Conservation (phyloP, 2,329 filamentous ascomycete genomes). For the Aureobasidium zeae region DNA sequence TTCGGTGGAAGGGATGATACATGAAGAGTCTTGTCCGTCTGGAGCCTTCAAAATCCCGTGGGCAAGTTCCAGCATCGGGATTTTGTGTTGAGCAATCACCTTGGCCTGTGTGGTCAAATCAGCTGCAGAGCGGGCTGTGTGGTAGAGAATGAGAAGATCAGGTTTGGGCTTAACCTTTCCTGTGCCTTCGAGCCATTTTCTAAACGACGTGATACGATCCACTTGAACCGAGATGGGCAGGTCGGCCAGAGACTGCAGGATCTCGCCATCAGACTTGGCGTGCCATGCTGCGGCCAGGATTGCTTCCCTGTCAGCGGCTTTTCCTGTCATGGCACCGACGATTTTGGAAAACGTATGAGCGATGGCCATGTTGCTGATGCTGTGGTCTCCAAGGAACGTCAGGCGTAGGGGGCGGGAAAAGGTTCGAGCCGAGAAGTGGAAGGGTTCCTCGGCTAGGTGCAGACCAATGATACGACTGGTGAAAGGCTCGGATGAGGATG, state of each 20-base stretch:
- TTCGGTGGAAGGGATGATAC: background rate
- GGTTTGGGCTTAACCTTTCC: too few species aligned
- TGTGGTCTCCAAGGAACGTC: background rate
- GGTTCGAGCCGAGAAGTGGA: background rate
- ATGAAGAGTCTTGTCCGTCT: background rate
- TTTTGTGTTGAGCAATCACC: background rate
- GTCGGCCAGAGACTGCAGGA: background rate
- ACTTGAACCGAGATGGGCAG: background rate
- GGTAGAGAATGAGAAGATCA: conserved; percentile 12
- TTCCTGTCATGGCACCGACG: conserved; percentile 3
- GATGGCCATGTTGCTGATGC: background rate
- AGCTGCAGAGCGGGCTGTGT: background rate
- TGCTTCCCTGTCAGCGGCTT: background rate
- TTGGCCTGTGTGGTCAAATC: background rate
- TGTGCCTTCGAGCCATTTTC: background rate
- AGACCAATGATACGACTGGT: background rate
- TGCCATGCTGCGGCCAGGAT: background rate
- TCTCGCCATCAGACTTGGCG: background rate
- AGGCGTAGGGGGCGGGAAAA: conserved; percentile 3
- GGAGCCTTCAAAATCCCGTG: background rate
- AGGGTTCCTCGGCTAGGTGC: conserved; percentile 5
- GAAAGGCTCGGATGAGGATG: background rate
- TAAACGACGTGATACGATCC: background rate
- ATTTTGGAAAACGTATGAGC: background rate
- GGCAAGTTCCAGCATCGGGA: conserved; percentile 10